Evolutionary conservation across 805 yeast species (phyloP).

Genomic region (Candida morakotiae): DNA sequence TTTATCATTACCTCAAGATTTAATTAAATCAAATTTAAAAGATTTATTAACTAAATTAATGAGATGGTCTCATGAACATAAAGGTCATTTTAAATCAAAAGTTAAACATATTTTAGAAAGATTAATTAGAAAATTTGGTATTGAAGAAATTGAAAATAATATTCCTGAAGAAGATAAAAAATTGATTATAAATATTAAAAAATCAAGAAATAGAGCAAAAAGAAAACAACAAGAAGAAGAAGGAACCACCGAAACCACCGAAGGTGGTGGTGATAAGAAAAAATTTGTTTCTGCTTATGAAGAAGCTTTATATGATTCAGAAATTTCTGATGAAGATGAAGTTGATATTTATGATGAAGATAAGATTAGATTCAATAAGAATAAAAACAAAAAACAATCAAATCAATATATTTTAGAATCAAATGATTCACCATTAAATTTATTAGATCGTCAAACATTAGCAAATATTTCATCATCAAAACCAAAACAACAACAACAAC

Average conservation of each 20-base stretch:
- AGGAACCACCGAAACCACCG: slow-evolving; percentile 14
- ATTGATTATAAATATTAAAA: slow-evolving; percentile 78
- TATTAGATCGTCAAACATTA: slow-evolving; percentile 78
- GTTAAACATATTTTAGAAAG: slow-evolving; percentile 93
- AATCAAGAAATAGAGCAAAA: slow-evolving; percentile 79
- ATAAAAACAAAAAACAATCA: slow-evolving; percentile 26
- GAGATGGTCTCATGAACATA: slow-evolving; percentile 94
- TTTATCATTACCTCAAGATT: slow-evolving; percentile 73
- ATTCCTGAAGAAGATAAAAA: slow-evolving; percentile 91
- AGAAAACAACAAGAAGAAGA: slow-evolving; percentile 55
- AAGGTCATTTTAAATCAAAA: slow-evolving; percentile 89
- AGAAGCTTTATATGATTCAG: slow-evolving; percentile 79
- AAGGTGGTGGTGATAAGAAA: slow-evolving; percentile 22
- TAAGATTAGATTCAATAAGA: slow-evolving; percentile 25
- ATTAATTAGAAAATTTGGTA: slow-evolving; percentile 85
- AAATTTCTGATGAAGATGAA: slow-evolving; percentile 56
- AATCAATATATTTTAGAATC: slow-evolving; percentile 74
- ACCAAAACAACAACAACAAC: slow-evolving; percentile 58
- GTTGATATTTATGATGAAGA: slow-evolving; percentile 41
- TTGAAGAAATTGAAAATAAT: slow-evolving; percentile 70
- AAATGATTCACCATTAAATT: slow-evolving; percentile 77
- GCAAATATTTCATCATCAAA: slow-evolving; percentile 86
- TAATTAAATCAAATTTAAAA: slow-evolving; percentile 62
- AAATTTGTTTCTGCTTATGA: slow-evolving; percentile 85
- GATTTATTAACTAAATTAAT: slow-evolving; percentile 68